phyloP scores from a whole-genome alignment of 2,329 filamentous ascomycete species.

The Colletotrichum theobromicola region DNA sequence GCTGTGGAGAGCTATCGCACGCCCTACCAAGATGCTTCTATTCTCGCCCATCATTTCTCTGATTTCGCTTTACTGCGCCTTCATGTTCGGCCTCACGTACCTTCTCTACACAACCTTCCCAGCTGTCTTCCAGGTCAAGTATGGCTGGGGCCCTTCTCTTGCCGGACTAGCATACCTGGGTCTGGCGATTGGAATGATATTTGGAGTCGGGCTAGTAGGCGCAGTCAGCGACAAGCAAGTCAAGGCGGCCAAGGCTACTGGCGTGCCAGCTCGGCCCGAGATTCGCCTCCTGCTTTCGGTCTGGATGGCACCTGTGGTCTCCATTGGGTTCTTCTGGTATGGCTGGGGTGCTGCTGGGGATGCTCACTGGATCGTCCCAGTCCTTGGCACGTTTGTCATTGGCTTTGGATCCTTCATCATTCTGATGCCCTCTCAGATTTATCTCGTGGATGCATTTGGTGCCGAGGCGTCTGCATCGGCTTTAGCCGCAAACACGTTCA shows the following conservation, averaged over 20 bases:
- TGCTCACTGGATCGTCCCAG: conserved; percentile 64
- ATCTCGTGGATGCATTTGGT: conserved; percentile 32
- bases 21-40: conserved; percentile 54
- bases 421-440: conserved; percentile 27
- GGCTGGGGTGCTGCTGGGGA: conserved; percentile 60
- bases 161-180: conserved; percentile 11
- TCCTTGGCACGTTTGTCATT: conserved; percentile 59
- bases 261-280: not conserved
- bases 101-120: conserved; percentile 58
- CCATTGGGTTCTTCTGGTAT: conserved; percentile 58
- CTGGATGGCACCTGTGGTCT: not conserved
- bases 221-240: not conserved
- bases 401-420: conserved; percentile 51
- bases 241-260: not conserved
- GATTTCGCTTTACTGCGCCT: conserved; percentile 43
- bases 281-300: not conserved
- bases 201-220: not conserved
- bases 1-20: conserved; percentile 48
- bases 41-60: conserved; percentile 49
- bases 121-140: conserved; percentile 46
- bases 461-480: conserved; percentile 4
- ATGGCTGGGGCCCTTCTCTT: conserved; percentile 35
- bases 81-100: conserved; percentile 55
- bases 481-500: not conserved
- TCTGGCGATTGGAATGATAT: conserved; percentile 5